A percentile compares a stretch with the other conserved stretches of the same genome.
Conservation (phyloP, 371 early-diverging fungal species). For the Lichtheimia ornata region DNA sequence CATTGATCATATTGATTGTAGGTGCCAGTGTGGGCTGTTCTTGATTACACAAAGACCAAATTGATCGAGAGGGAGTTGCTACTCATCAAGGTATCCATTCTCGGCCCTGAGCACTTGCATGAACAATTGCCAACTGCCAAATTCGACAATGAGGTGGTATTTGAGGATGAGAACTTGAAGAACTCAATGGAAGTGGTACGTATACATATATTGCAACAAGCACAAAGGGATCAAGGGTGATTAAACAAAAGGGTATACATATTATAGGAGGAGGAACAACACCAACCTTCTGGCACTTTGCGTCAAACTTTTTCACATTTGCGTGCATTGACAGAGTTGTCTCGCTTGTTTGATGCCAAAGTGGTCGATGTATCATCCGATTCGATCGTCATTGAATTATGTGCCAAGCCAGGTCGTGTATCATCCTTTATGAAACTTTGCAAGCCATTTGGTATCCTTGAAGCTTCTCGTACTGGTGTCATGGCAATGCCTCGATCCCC, state of each 20-base stretch:
- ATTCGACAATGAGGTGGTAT: conserved; percentile 34
- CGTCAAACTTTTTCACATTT: conserved; percentile 78
- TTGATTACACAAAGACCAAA: conserved; percentile 88
- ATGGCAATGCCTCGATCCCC: conserved; percentile 95
- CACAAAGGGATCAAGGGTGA: too few relatives aligned
- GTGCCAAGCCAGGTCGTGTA: conserved; percentile 84
- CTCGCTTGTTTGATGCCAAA: conserved; percentile 83
- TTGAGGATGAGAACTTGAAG: conserved; percentile 49
- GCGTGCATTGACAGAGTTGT: conserved; percentile 79
- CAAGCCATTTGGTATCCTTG: conserved; percentile 93
- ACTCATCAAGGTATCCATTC: conserved; percentile 90
- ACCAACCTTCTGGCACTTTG: conserved; percentile 16
- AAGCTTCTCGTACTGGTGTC: conserved; percentile 85
- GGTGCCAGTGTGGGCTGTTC: conserved; percentile 97
- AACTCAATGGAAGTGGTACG: too few relatives aligned
- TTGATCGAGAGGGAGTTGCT: conserved; percentile 92
- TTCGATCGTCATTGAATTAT: conserved; percentile 82
- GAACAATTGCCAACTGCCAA: conserved; percentile 41
- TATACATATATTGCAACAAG: too few relatives aligned
- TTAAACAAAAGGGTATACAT: too few relatives aligned
- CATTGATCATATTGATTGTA: conserved; percentile 12
- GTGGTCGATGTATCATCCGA: conserved; percentile 89
- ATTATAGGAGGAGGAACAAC: too few relatives aligned
- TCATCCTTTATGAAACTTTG: conserved; percentile 90
- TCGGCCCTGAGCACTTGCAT: conserved; percentile 74